phyloP scores from a whole-genome alignment of 352 stramenopile species.

The Blastocystis sp. region DNA sequence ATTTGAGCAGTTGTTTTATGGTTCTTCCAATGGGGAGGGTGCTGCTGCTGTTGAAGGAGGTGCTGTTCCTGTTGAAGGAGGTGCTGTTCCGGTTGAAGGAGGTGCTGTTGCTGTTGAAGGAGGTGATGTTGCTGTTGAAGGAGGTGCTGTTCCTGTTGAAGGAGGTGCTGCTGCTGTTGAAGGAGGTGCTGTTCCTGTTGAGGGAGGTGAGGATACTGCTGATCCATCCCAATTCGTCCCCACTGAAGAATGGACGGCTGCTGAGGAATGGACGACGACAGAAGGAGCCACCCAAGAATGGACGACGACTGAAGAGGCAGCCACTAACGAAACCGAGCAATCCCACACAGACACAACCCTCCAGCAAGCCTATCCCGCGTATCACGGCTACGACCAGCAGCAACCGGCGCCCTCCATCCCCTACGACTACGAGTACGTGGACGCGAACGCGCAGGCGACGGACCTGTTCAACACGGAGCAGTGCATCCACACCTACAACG shows the following conservation, averaged over 20 bases:
- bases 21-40: neutral
- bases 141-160: too few species aligned
- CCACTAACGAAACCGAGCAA: conserved; percentile 3
- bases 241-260: too few species aligned
- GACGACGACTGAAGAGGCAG: neutral
- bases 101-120: neutral
- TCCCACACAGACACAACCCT: neutral
- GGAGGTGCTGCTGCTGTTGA: too few species aligned
- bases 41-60: neutral
- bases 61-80: neutral
- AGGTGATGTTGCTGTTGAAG: too few species aligned
- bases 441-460: neutral
- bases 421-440: neutral
- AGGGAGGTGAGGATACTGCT: too few species aligned
- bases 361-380: neutral
- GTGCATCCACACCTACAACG: conserved; percentile 68
- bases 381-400: neutral
- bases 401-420: neutral
- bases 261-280: too few species aligned
- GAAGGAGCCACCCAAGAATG: too few species aligned
- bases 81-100: too few species aligned
- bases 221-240: too few species aligned
- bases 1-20: conserved; percentile 29
- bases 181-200: too few species aligned
- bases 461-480: conserved; percentile 64